A percentile compares a stretch with the other conserved stretches of the same genome.
These are phyloP conservation scores for Wickerhamiella hasegawae DNA, from an alignment of 805 yeast genomes.

Conservation along the genomic window DNA sequence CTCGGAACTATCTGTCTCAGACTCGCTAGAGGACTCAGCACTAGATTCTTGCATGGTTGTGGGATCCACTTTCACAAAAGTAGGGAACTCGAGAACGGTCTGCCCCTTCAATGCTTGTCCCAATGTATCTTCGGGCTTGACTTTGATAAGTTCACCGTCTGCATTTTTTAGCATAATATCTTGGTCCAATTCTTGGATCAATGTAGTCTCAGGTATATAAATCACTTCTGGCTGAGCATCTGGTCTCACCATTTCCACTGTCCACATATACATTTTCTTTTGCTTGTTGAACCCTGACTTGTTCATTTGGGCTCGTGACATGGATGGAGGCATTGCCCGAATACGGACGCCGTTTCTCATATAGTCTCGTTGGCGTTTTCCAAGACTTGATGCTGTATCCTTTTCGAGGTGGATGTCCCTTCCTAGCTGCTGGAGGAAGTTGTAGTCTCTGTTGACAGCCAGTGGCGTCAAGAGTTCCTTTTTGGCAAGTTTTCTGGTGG, in stretches of 20 bases:
- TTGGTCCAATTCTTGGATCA: constrained; percentile 1
- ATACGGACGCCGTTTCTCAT: constrained; percentile 51
- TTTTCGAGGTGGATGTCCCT: constrained; percentile 45
- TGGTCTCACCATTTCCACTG: constrained; percentile 38
- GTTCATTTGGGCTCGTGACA: constrained; percentile 50
- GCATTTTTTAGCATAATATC: constrained; percentile 11
- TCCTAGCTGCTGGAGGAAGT: constrained; percentile 45
- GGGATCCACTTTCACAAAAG: constrained; percentile 26
- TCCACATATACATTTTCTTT: constrained; percentile 53
- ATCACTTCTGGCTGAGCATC: constrained; percentile 12
- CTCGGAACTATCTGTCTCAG: no score
- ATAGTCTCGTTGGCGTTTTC: constrained; percentile 31
- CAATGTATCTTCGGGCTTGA: constrained; percentile 21
- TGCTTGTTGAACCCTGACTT: constrained; percentile 57
- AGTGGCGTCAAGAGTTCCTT: constrained; percentile 28
- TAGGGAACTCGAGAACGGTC: constrained; percentile 65
- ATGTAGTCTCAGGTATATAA: constrained; percentile 12
- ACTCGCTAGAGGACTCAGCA: no score
- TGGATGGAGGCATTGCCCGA: constrained; percentile 48
- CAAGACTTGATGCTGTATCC: constrained; percentile 24
- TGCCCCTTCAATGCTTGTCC: constrained; percentile 37
- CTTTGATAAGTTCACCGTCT: constrained; percentile 9
- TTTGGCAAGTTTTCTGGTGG: constrained; percentile 38
- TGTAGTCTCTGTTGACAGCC: constrained; percentile 65
- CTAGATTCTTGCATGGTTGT: no score